A percentile compares a stretch with the other conserved stretches of the same genome.
These are phyloP conservation scores for Blastobotrys americana DNA, from an alignment of 805 yeast genomes.

Conservation along the genomic window DNA sequence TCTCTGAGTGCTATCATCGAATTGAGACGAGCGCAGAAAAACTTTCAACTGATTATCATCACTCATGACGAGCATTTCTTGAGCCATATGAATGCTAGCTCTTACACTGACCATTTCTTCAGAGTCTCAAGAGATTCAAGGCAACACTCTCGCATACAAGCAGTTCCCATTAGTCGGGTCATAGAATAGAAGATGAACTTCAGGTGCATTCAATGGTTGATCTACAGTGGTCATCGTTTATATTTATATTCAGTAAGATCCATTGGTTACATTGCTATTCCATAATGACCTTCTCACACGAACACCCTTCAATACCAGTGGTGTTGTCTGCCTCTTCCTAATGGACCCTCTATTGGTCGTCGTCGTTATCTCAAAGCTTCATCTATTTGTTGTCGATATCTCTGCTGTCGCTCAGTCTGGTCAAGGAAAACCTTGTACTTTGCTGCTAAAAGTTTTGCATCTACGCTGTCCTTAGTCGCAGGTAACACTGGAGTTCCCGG, in stretches of 20 bases:
- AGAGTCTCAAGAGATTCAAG: constrained; percentile 72
- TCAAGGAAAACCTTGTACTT: constrained; percentile 85
- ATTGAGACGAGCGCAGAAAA: constrained; percentile 65
- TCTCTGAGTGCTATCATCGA: constrained; percentile 71
- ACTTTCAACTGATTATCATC: constrained; percentile 90
- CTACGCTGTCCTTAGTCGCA: constrained; percentile 47
- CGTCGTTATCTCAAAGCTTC: constrained; percentile 15
- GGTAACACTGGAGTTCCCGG: constrained; percentile 78
- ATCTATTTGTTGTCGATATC: constrained; percentile 59
- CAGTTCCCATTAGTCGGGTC: constrained; percentile 30
- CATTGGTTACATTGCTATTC: no score
- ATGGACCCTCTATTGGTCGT: neutral
- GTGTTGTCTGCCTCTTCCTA: constrained; percentile 3
- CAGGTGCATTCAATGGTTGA: no score
- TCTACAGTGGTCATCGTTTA: no score
- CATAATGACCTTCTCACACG: constrained; percentile 4
- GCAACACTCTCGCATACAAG: constrained; percentile 69
- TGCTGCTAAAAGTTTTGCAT: constrained; percentile 60
- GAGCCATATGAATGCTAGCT: constrained; percentile 73
- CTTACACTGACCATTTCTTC: constrained; percentile 82
- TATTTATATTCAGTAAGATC: no score
- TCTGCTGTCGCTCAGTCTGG: constrained; percentile 74
- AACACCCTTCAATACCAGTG: constrained; percentile 6
- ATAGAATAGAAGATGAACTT: no score
- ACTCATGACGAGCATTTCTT: constrained; percentile 94